Conservation (phyloP, 306 rosid species). For the Cucurbita maxima region DNA sequence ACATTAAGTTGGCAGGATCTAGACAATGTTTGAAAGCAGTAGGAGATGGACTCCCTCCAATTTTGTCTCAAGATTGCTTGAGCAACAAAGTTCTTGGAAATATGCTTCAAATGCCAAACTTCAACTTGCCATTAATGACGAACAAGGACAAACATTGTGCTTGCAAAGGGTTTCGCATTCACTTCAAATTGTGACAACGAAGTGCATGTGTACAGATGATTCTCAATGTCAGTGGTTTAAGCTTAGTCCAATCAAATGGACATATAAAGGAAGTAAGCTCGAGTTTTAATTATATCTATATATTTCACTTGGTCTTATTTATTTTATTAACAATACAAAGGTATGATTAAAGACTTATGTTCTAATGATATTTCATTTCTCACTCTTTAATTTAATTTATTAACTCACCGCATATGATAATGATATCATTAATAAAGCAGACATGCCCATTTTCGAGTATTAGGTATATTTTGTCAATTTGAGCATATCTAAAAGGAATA, state of each 20-base stretch:
- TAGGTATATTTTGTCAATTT: too few relatives aligned
- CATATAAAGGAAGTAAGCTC: background rate
- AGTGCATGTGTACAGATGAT: background rate
- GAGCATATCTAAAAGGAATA: too few relatives aligned
- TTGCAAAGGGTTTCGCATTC: background rate
- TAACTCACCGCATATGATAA: too few relatives aligned
- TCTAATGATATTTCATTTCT: too few relatives aligned
- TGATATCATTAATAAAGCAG: too few relatives aligned
- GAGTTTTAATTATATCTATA: too few relatives aligned
- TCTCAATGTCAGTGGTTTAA: background rate
- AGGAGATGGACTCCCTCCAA: constrained; percentile 17
- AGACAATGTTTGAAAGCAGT: constrained; percentile 15
- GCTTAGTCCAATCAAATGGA: constrained; percentile 18
- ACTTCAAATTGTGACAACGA: background rate
- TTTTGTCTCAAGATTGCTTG: constrained; percentile 16
- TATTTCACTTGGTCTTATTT: too few relatives aligned
- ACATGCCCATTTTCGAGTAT: too few relatives aligned
- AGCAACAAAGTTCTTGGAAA: constrained; percentile 21
- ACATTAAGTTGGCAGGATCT: constrained; percentile 9
- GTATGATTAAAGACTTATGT: too few relatives aligned
- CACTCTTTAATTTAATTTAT: too few relatives aligned
- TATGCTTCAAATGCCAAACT: constrained; percentile 11
- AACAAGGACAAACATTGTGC: constrained; percentile 13
- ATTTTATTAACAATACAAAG: too few relatives aligned
- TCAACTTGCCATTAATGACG: too few relatives aligned